These are phyloP conservation scores for Talaromyces albobiverticillius DNA, from an alignment of 2,329 filamentous ascomycete genomes.

Conservation along the genomic window DNA sequence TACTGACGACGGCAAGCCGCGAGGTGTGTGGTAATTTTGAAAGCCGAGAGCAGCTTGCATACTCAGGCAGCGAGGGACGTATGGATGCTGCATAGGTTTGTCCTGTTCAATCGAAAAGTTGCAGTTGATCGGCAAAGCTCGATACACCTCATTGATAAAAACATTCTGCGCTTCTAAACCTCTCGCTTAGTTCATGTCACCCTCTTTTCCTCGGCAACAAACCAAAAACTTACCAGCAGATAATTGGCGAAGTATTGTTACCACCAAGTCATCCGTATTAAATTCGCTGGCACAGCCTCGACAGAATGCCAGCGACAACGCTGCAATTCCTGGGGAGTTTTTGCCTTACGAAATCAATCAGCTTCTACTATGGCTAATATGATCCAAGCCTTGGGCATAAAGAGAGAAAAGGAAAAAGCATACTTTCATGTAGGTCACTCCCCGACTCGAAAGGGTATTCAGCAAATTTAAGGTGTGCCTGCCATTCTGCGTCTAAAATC, in stretches of 20 bases:
- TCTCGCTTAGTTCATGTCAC: constrained; percentile 16
- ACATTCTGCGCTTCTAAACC: constrained; percentile 57
- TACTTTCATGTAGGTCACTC: constrained; percentile 36
- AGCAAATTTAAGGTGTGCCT: constrained; percentile 37
- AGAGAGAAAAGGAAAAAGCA: constrained; percentile 13
- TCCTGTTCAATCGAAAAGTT: constrained; percentile 83
- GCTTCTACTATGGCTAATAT: neutral
- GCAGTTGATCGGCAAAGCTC: constrained; percentile 67
- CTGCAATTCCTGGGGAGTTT: constrained; percentile 56
- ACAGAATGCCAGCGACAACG: constrained; percentile 55
- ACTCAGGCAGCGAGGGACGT: constrained; percentile 73
- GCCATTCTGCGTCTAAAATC: constrained; percentile 36
- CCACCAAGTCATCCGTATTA: constrained; percentile 69
- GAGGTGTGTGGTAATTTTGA: constrained; percentile 58
- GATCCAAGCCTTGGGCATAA: neutral
- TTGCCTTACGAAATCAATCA: constrained; percentile 26
- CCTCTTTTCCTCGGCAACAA: neutral
- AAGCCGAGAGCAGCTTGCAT: constrained; percentile 77
- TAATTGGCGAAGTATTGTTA: constrained; percentile 57
- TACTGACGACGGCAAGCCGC: constrained; percentile 69
- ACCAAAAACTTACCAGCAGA: constrained; percentile 32
- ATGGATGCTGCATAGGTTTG: constrained; percentile 67
- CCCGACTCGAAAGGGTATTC: constrained; percentile 39
- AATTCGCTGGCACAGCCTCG: constrained; percentile 46
- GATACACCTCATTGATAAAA: constrained; percentile 65